Percentiles rank a stretch among this genome's conserved stretches.
phyloP scores from a whole-genome alignment of 2,329 filamentous ascomycete species.

The Ascochyta clinopodiicola region DNA sequence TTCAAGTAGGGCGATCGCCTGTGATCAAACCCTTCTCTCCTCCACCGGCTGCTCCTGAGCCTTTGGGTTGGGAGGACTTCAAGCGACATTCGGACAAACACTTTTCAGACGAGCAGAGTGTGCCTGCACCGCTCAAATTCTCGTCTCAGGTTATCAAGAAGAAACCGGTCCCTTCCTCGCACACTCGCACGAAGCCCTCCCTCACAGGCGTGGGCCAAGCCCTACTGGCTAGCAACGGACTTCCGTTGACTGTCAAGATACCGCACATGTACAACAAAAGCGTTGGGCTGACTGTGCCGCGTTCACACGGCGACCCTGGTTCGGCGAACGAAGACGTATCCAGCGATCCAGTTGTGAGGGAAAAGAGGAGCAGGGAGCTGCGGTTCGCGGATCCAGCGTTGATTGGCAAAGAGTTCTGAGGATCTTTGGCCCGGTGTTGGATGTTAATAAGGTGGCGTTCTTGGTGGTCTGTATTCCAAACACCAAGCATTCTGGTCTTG shows the following conservation, averaged over 20 bases:
- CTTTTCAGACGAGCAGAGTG: slow-evolving; percentile 7
- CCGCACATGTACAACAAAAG: slow-evolving; percentile 22
- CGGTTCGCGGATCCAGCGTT: slow-evolving; percentile 30
- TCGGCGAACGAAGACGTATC: slow-evolving; percentile 18
- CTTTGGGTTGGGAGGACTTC: slow-evolving; percentile 42
- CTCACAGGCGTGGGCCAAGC: slow-evolving; percentile 27
- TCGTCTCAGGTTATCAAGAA: slow-evolving; percentile 19
- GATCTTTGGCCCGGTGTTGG: neutral
- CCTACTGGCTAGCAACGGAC: slow-evolving; percentile 23
- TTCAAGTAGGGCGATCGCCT: slow-evolving; percentile 11
- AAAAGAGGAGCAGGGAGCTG: slow-evolving; percentile 30
- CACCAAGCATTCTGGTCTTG: neutral
- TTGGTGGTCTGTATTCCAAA: neutral
- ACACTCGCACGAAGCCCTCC: slow-evolving; percentile 24
- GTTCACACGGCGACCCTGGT: slow-evolving; percentile 5
- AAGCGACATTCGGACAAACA: slow-evolving; percentile 23
- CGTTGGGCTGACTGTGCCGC: slow-evolving; percentile 28
- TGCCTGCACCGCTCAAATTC: slow-evolving; percentile 17
- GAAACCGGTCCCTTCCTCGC: slow-evolving; percentile 14
- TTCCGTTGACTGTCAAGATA: slow-evolving; percentile 31
- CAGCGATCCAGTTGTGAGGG: slow-evolving; percentile 16
- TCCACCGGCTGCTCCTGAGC: slow-evolving; percentile 14
- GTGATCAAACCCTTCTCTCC: slow-evolving; percentile 16
- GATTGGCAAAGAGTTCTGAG: slow-evolving; percentile 24
- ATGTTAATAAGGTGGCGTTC: neutral